phyloP scores from a whole-genome alignment of 176 grass and related monocot genomes.

The Ampelocalamus luodianensis region DNA sequence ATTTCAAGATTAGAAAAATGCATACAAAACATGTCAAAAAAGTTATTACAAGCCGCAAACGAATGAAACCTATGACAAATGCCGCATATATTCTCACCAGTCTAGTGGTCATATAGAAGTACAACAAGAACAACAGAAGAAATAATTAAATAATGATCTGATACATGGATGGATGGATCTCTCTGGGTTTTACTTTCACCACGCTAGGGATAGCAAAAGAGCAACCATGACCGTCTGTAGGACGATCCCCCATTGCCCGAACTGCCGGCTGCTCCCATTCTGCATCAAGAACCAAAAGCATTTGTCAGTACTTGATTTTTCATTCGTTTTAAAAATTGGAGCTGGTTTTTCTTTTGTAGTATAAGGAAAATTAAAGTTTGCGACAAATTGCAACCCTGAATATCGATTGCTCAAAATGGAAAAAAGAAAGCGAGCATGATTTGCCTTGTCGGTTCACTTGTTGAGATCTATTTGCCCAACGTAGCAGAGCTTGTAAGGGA shows the following conservation, averaged over 20 bases:
- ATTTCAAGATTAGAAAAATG: conserved; percentile 30
- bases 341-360: not conserved
- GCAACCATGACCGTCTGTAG: conserved; percentile 44
- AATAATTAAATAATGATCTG: conserved; percentile 26
- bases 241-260: conserved; percentile 19
- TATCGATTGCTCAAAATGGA: not conserved
- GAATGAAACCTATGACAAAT: conserved; percentile 40
- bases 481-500: not conserved
- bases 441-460: too few species aligned
- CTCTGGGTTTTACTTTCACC: conserved; percentile 27
- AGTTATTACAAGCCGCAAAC: conserved; percentile 38
- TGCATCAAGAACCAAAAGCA: conserved; percentile 19
- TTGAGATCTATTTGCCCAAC: too few species aligned
- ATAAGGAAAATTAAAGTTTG: not conserved
- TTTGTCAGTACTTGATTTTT: not conserved
- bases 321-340: not conserved
- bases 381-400: not conserved
- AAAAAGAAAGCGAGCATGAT: too few species aligned
- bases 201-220: conserved; percentile 45
- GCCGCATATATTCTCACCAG: conserved; percentile 30
- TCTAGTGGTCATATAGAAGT: conserved; percentile 11
- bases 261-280: conserved; percentile 32
- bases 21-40: conserved; percentile 33
- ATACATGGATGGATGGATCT: conserved; percentile 27
- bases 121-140: not conserved